Percentiles rank a stretch among this genome's conserved stretches.
Evolutionary conservation across 2,329 filamentous ascomycete genomes (phyloP).

Genomic region (Colletotrichum agaves): DNA sequence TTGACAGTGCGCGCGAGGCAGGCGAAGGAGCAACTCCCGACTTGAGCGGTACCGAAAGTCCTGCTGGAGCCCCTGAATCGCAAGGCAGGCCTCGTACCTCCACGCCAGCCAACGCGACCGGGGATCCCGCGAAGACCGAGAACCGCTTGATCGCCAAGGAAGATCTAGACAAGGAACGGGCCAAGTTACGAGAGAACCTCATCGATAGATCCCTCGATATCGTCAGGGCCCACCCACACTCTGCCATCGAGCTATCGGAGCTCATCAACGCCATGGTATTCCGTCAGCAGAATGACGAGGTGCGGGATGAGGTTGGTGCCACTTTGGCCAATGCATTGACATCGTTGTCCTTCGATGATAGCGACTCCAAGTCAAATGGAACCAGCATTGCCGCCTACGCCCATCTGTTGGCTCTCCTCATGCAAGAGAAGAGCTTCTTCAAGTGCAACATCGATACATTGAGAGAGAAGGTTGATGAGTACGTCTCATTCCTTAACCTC

Average conservation of each 20-base stretch:
- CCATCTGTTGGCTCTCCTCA: constrained; percentile 86
- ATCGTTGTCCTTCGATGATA: constrained; percentile 70
- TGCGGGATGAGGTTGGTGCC: constrained; percentile 79
- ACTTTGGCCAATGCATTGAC: constrained; percentile 88
- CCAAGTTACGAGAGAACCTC: constrained; percentile 77
- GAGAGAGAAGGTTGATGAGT: constrained; percentile 78
- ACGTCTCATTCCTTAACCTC: constrained; percentile 83
- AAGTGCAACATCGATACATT: constrained; percentile 78
- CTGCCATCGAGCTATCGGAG: constrained; percentile 91
- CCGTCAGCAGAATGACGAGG: constrained; percentile 64
- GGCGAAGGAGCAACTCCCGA: constrained; percentile 41
- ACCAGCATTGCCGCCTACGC: constrained; percentile 85
- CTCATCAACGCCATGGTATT: constrained; percentile 80
- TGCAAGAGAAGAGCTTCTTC: constrained; percentile 87
- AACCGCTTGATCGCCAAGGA: constrained; percentile 69
- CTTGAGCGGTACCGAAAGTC: constrained; percentile 36
- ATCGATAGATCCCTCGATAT: constrained; percentile 93
- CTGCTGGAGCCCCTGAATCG: constrained; percentile 13
- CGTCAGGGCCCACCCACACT: constrained; percentile 85
- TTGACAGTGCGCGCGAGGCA: constrained; percentile 40
- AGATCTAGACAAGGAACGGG: constrained; percentile 80
- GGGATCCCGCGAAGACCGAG: constrained; percentile 41
- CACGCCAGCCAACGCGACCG: constrained; percentile 40
- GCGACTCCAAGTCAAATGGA: constrained; percentile 72
- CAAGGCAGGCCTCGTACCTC: constrained; percentile 31